These are phyloP conservation scores for Trametes cinnabarina DNA, from an alignment of 768 basidiomycete genomes.

Conservation along the genomic window DNA sequence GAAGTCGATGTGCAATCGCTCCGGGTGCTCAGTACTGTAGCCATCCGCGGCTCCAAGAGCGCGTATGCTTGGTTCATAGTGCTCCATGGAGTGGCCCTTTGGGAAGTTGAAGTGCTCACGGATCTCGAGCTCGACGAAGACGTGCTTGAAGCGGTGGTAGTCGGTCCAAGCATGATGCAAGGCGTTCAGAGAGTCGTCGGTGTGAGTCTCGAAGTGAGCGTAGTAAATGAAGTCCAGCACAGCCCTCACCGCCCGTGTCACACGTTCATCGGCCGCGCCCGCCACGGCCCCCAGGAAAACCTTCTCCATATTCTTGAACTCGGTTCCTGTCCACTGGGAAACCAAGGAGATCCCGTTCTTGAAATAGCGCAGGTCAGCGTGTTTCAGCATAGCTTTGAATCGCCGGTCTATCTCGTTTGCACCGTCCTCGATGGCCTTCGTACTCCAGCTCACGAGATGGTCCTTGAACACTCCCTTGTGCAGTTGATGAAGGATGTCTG, in stretches of 20 bases:
- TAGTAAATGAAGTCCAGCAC: too few relatives aligned
- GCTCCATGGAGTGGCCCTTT: constrained; percentile 26
- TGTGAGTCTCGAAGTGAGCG: too few relatives aligned
- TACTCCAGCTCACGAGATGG: constrained; percentile 33
- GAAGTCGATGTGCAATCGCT: constrained; percentile 41
- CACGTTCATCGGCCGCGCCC: constrained; percentile 7
- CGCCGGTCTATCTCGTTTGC: constrained; percentile 37
- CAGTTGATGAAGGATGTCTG: constrained; percentile 28
- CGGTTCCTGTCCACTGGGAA: constrained; percentile 43
- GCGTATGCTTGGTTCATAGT: constrained; percentile 24
- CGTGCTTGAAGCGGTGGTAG: constrained; percentile 17
- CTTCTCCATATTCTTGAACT: constrained; percentile 35
- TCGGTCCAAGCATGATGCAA: too few relatives aligned
- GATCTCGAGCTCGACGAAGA: constrained; percentile 24
- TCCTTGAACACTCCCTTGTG: constrained; percentile 30
- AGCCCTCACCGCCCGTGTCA: too few relatives aligned
- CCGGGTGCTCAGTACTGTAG: constrained; percentile 30
- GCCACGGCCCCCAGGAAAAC: constrained; percentile 29
- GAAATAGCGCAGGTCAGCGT: constrained; percentile 38
- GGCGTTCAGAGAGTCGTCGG: too few relatives aligned
- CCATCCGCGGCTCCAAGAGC: constrained; percentile 22
- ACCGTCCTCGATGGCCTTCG: constrained; percentile 6
- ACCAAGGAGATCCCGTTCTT: constrained; percentile 39
- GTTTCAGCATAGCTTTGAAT: constrained; percentile 31
- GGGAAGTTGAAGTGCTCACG: constrained; percentile 32